Base-by-base conservation (phyloP, 2,329 filamentous ascomycete genomes). In the Rhytidhysteron rufulum region DNA sequence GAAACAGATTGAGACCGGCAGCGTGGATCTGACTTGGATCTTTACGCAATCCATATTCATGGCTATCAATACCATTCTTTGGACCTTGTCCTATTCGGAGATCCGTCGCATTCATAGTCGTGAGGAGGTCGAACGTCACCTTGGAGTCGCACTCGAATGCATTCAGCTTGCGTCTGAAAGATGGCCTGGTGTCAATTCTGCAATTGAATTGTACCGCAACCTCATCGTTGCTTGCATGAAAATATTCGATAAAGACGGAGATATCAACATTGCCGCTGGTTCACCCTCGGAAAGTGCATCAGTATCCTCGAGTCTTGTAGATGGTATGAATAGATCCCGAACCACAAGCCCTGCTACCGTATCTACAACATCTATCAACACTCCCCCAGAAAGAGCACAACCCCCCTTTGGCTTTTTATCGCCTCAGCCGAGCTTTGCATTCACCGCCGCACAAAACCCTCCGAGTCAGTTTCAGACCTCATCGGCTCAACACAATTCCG, bases 21-120 rank as follows among this genome's bases (percentile, higher is more conserved):
- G 82, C 17, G 80, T 93, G 9, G 91, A 96, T 58, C 75, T 96
- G 44, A 96, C 90, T 1, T 97, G 91, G 91, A 84, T 95, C 31
- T 95, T 95, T 57, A 80, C 95, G 1, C 78, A 95, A 43, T 83
- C 85, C 16, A 77, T 97, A 30, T 96, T 94, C 69, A 93, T 94
- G 81, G 83, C 87, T 4, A 77, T 97, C 42, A 96, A 95, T 59
- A 90, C 88, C 4, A 78, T 96, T 36, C 76, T 98, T 1, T 98
- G 93, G 93, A 82, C 86, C 2, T 77, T 95, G 6, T 95, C 90
- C 1, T 96, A 95, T 57, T 77, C 84, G 3, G 85, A 91, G 49
- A 83, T 97, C 18, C 83, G 93, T 33, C 77, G 79, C 39, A 72
- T 79, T 15, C 85, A 95, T 59, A 63, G 77, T 4, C 80, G 83